Percentiles rank a stretch among this genome's conserved stretches.
Conservation (phyloP, 345 rosid species). For the Eucalyptus guilfoylei region DNA sequence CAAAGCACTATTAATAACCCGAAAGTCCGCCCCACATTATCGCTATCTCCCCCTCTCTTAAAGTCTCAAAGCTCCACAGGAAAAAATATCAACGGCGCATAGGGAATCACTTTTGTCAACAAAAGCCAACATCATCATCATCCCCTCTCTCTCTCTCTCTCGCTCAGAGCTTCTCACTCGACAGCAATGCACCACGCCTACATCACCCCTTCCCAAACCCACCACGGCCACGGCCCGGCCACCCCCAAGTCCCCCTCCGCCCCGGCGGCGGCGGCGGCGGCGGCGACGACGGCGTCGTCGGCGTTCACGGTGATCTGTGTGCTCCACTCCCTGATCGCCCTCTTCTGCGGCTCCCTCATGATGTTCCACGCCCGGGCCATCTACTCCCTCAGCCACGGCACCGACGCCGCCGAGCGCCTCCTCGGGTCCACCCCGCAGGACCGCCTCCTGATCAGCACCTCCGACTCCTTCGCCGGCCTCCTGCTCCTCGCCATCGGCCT, state of each 20-base stretch:
- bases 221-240: neutral
- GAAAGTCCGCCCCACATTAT: neutral
- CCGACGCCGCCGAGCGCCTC: conserved; percentile 29
- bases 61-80: neutral
- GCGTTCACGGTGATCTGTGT: conserved; percentile 46
- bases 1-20: neutral
- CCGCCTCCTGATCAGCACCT: too few relatives aligned
- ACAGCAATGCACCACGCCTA: neutral
- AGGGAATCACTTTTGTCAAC: neutral
- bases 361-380: conserved; percentile 47
- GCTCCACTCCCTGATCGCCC: conserved; percentile 55
- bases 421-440: conserved; percentile 59
- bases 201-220: neutral
- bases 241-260: neutral
- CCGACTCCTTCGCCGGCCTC: too few relatives aligned
- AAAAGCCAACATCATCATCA: neutral
- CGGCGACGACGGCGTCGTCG: neutral
- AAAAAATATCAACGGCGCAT: neutral
- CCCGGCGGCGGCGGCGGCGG: neutral
- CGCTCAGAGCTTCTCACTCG: neutral
- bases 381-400: conserved; percentile 52
- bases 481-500: too few relatives aligned
- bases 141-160: too few relatives aligned
- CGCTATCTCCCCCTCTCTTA: neutral
- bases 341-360: conserved; percentile 53